phyloP scores from a whole-genome alignment of 495 filamentous ascomycete genomes.

The Aspergillus coremiiformis region DNA sequence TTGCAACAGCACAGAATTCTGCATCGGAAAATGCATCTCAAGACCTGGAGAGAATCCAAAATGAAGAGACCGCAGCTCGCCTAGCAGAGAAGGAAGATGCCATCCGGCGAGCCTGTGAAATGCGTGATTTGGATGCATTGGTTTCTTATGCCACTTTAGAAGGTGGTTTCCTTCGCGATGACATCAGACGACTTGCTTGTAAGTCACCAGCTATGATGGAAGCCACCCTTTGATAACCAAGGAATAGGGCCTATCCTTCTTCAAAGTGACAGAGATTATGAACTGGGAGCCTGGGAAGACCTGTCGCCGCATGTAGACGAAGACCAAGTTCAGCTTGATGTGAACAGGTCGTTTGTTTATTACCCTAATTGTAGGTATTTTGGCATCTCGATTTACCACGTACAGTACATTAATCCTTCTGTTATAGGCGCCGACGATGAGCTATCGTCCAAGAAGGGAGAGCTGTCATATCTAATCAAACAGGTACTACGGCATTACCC shows the following conservation, averaged over 20 bases:
- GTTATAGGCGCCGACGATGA: conserved; percentile 43
- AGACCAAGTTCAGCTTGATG: conserved; percentile 81
- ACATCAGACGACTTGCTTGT: conserved; percentile 79
- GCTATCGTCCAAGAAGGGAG: conserved; percentile 55
- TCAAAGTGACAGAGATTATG: conserved; percentile 38
- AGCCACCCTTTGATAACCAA: conserved; percentile 4
- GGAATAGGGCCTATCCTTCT: conserved; percentile 70
- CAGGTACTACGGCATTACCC: conserved; percentile 72
- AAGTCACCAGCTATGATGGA: conserved; percentile 34
- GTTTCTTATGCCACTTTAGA: conserved; percentile 58
- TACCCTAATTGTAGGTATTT: conserved; percentile 67
- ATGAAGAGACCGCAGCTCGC: not conserved
- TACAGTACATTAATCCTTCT: conserved; percentile 5
- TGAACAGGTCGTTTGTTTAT: conserved; percentile 93
- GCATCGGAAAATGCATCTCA: not conserved
- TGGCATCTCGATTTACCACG: not conserved
- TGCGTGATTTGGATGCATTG: conserved; percentile 55
- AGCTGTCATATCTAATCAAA: conserved; percentile 69
- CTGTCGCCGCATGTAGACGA: conserved; percentile 73
- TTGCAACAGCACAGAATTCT: not conserved
- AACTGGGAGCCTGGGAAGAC: conserved; percentile 39
- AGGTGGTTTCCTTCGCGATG: conserved; percentile 73
- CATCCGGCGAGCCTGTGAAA: conserved; percentile 62
- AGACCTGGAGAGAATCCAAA: not conserved
- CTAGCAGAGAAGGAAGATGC: conserved; percentile 27